phyloP scores from a whole-genome alignment of 225 moss, liverwort and hornwort species.

The Antitrichia curtipendula region DNA sequence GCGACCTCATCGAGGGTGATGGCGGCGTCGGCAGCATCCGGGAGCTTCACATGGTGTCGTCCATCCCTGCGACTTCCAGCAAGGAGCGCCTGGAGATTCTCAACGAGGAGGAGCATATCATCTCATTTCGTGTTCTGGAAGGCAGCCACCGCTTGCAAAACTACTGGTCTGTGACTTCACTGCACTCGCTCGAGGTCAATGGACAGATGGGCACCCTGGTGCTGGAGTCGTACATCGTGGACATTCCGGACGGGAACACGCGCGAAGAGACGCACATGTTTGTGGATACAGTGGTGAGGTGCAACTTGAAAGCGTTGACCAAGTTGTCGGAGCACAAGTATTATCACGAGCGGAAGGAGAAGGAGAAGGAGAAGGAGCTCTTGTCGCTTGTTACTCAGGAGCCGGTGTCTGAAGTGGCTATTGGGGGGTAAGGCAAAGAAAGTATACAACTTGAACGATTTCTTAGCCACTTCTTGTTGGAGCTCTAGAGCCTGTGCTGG shows the following conservation, averaged over 20 bases:
- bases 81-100: slow-evolving; percentile 37
- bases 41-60: slow-evolving; percentile 29
- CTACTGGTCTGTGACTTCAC: slow-evolving; percentile 45
- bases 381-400: background rate
- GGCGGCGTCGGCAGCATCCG: slow-evolving; percentile 39
- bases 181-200: slow-evolving; percentile 24
- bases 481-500: background rate
- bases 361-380: background rate
- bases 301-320: slow-evolving; percentile 33
- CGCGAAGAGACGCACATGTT: slow-evolving; percentile 45
- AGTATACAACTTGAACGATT: background rate
- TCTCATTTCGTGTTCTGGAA: slow-evolving; percentile 33
- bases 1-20: slow-evolving; percentile 20
- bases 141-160: slow-evolving; percentile 43
- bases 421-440: background rate
- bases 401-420: background rate
- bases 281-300: slow-evolving; percentile 32
- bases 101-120: slow-evolving; percentile 37
- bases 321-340: slow-evolving; percentile 18
- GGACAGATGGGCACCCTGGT: slow-evolving; percentile 35
- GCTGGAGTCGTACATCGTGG: slow-evolving; percentile 51
- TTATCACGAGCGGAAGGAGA: background rate
- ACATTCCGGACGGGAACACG: slow-evolving; percentile 44
- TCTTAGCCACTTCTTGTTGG: background rate
- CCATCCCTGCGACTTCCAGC: slow-evolving; percentile 43